Evolutionary conservation across 1,284 basidiomycete genomes (phyloP).

Genomic region (Hemileccinum hortonii): DNA sequence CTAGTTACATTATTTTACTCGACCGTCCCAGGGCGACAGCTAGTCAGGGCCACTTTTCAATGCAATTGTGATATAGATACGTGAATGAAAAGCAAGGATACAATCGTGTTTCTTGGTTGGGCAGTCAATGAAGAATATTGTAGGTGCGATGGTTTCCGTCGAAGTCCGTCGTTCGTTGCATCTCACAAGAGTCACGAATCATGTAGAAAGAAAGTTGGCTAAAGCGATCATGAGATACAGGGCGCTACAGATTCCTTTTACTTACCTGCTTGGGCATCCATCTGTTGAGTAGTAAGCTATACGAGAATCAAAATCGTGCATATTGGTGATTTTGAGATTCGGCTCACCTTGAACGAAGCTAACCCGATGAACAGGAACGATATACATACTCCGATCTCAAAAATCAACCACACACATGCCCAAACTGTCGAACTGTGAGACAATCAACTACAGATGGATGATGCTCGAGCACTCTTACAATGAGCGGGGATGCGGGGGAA

Average conservation of each 20-base stretch:
- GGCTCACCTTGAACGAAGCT: constrained; percentile 64
- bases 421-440: constrained; percentile 49
- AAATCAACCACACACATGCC: constrained; percentile 74
- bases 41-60: constrained; percentile 22
- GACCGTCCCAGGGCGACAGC: constrained; percentile 15
- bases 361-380: constrained; percentile 73
- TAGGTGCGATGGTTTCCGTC: constrained; percentile 7
- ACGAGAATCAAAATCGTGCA: constrained; percentile 12
- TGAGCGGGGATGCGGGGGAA: constrained; percentile 67
- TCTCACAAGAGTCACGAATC: constrained; percentile 8
- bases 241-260: not conserved
- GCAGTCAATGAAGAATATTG: constrained; percentile 14
- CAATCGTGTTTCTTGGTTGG: constrained; percentile 19
- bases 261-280: constrained; percentile 60
- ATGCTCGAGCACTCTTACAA: constrained; percentile 37
- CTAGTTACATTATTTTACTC: constrained; percentile 36
- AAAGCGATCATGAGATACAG: constrained; percentile 13
- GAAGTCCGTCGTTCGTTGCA: not conserved
- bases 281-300: constrained; percentile 51
- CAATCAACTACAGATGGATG: not conserved
- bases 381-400: constrained; percentile 63
- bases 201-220: constrained; percentile 44
- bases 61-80: constrained; percentile 35
- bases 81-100: constrained; percentile 27
- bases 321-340: not conserved